Evolutionary conservation across 805 yeast species (phyloP).

Genomic region (Lipomyces sp.): DNA sequence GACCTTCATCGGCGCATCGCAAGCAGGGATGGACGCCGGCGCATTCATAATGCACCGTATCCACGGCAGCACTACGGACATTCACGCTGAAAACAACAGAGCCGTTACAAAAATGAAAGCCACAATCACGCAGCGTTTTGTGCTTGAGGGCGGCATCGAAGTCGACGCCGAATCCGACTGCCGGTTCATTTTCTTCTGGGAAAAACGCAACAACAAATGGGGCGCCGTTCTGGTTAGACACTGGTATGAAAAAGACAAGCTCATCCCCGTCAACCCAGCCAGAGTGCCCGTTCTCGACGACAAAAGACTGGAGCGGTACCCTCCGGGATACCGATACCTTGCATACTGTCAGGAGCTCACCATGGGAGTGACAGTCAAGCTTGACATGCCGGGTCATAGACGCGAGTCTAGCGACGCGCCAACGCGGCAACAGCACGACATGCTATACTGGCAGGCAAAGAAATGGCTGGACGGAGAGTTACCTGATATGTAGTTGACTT

Average conservation of each 20-base stretch:
- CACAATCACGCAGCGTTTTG: constrained; percentile 5
- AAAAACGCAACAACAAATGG: constrained; percentile 1
- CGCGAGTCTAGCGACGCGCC: background rate
- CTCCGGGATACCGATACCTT: constrained; percentile 2
- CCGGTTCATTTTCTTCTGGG: constrained; percentile 2
- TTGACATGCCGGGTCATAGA: constrained; percentile 8
- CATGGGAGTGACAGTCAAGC: constrained; percentile 1
- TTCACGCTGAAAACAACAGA: background rate
- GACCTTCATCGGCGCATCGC: background rate
- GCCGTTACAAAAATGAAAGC: constrained; percentile 9
- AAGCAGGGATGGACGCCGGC: constrained; percentile 2
- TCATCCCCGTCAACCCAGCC: constrained; percentile 5
- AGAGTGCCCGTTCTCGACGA: constrained; percentile 1
- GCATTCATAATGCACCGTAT: constrained; percentile 4
- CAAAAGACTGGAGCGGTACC: constrained; percentile 1
- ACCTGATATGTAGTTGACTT: too few species aligned
- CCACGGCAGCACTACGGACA: constrained; percentile 5
- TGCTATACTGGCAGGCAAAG: constrained; percentile 2
- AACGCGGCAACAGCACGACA: constrained; percentile 6
- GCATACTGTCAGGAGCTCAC: constrained; percentile 8
- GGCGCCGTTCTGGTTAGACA: constrained; percentile 4
- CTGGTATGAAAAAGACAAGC: constrained; percentile 7
- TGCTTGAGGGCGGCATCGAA: constrained; percentile 1
- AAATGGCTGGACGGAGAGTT: constrained; percentile 8
- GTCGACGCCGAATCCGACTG: constrained; percentile 9